phyloP scores from a whole-genome alignment of 2,329 filamentous ascomycete genomes.

The Alternaria brassicicola region DNA sequence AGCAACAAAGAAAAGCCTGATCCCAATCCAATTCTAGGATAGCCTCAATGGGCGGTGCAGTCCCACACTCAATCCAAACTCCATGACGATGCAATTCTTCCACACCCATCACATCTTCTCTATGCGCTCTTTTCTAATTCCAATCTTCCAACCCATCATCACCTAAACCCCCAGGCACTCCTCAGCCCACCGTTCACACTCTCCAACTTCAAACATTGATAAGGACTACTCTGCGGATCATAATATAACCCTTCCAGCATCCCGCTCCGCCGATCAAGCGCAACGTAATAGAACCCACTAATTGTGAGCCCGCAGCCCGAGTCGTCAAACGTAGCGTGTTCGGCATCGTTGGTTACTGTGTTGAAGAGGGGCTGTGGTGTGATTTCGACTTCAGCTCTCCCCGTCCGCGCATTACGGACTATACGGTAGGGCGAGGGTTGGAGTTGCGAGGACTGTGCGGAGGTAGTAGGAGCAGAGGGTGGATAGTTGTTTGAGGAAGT shows the following conservation, averaged over 20 bases:
- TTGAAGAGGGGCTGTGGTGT: constrained; percentile 8
- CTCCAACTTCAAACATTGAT: constrained; percentile 58
- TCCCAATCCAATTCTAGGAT: background rate
- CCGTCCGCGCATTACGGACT: constrained; percentile 21
- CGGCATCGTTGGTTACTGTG: constrained; percentile 17
- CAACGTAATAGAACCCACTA: constrained; percentile 61
- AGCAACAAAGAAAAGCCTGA: background rate
- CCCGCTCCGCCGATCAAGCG: constrained; percentile 55
- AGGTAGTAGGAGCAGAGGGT: background rate
- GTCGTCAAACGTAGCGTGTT: constrained; percentile 39
- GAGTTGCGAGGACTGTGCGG: constrained; percentile 5
- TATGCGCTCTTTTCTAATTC: background rate
- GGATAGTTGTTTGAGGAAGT: constrained; percentile 4
- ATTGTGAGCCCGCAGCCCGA: constrained; percentile 57
- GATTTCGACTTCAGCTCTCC: constrained; percentile 23
- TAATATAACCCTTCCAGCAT: constrained; percentile 60
- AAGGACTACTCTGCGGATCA: constrained; percentile 61
- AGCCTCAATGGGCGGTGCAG: constrained; percentile 17
- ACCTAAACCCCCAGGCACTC: constrained; percentile 48
- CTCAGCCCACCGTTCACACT: constrained; percentile 45
- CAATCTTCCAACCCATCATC: constrained; percentile 24
- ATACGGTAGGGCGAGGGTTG: constrained; percentile 24
- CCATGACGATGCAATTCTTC: background rate
- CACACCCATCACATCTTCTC: background rate
- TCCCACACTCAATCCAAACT: background rate